Conservation (phyloP, 345 rosid genomes). For the rapeseed (Brassica napus) region Da-Ae NC_063436.1:27354001-27354500, state of each 20-base stretch:
- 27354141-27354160: conserved; percentile 9
- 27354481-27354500: conserved; percentile 30
- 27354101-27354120: conserved; percentile 46
- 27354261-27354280: conserved; percentile 51
- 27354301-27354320: conserved; percentile 37
- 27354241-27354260: conserved; percentile 70
- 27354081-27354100: conserved; percentile 48
- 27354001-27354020: not conserved
- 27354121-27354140: conserved; percentile 15
- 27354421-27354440: conserved; percentile 19
- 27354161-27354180: conserved; percentile 43
- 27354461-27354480: conserved; percentile 25
- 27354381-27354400: conserved; percentile 24
- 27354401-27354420: conserved; percentile 36
- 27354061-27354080: conserved; percentile 46
- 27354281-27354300: conserved; percentile 52
- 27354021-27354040: conserved; percentile 61
- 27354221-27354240: conserved; percentile 71
- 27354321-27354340: conserved; percentile 25
- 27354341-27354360: conserved; percentile 39
- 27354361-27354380: conserved; percentile 13
- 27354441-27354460: conserved; percentile 34
- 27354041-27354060: conserved; percentile 80
- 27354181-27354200: conserved; percentile 49
- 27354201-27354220: conserved; percentile 72